phyloP scores from a whole-genome alignment of 2,329 filamentous ascomycete genomes.

The Clonostachys rosea region DNA sequence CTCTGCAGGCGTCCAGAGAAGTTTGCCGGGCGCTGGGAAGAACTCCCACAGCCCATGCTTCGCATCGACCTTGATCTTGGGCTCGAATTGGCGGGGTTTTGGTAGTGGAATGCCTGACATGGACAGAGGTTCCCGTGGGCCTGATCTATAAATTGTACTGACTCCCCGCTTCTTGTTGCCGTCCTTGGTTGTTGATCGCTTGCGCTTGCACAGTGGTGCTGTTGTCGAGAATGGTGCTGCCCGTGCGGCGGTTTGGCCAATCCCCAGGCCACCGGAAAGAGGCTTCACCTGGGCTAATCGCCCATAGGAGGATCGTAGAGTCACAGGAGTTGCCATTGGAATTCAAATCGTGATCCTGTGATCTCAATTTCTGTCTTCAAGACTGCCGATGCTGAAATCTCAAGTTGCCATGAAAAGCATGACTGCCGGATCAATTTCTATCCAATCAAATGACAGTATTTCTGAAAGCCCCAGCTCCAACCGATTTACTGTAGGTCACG shows the following conservation, averaged over 20 bases:
- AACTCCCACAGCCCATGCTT: slow-evolving; percentile 92
- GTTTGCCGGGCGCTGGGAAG: slow-evolving; percentile 67
- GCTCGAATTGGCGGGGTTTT: slow-evolving; percentile 61
- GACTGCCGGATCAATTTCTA: not conserved
- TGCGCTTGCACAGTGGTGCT: slow-evolving; percentile 40
- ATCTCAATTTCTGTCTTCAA: too few species aligned
- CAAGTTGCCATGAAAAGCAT: too few species aligned
- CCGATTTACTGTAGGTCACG: too few species aligned
- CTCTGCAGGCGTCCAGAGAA: slow-evolving; percentile 69
- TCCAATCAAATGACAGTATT: not conserved
- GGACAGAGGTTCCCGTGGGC: slow-evolving; percentile 68
- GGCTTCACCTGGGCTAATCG: slow-evolving; percentile 5
- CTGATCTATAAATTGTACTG: slow-evolving; percentile 74
- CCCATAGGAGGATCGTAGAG: slow-evolving; percentile 17
- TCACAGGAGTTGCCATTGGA: slow-evolving; percentile 20
- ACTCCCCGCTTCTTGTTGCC: slow-evolving; percentile 77
- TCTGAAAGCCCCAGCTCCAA: not conserved
- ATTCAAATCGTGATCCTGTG: too few species aligned
- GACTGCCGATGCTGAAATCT: too few species aligned
- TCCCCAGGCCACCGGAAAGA: slow-evolving; percentile 6
- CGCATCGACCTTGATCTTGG: slow-evolving; percentile 55
- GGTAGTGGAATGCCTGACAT: slow-evolving; percentile 71
- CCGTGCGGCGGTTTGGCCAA: slow-evolving; percentile 4
- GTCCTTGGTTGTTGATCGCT: slow-evolving; percentile 51
- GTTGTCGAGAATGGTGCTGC: slow-evolving; percentile 48